Base-by-base conservation (phyloP, 169 alveolate species). In the Perkinsus marinus region DNA sequence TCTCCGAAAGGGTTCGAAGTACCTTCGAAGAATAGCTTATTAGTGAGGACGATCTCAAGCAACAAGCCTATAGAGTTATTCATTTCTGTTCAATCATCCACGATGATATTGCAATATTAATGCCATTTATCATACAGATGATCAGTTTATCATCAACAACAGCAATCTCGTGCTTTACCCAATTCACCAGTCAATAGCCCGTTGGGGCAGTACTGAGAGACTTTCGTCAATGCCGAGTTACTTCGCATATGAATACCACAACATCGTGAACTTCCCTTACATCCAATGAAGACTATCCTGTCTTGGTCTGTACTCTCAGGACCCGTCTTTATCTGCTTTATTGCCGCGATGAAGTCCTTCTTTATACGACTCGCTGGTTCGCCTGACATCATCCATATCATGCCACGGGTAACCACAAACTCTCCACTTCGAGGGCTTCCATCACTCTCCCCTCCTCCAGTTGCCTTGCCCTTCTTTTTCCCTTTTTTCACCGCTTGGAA, bases 271-370 rank as follows among this genome's bases (percentile, higher is more conserved):
- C 46, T 41, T 10, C 46, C 37, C 79, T 57, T 57, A 93, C 97
- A 93, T 19, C 98, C 99, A 41, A 97, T 95, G 94, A 96, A 94
- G 39, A 96, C 94, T 19, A 96, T 96, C 93, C 98, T 95, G 91
- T 96, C 96, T 34, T 95, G 92, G 89, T 89, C 92, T 26, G 90
- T 92, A 90, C 91, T 89, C 43, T 90, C 91, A 3, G 43, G 93
- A 7, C 91, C 90, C 68, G 93, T 69, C 68, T 90, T 90, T 39
- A 37, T 43, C 37, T 26, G 39, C 69, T 43, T 26, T 0, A 91
- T 57, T 0, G 79, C 91, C 91, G 69, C 90, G 17, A 69, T n/a
- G 43, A 30, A 43, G n/a, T 37, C 69, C n/a, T 57, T 57, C 79
- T 57, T 57, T 2, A 57, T 57, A 19, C 79, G 26, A 30, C 79